Evolutionary conservation across 371 early-diverging fungal species (phyloP).

Genomic region (Lichtheimia corymbifera): DNA sequence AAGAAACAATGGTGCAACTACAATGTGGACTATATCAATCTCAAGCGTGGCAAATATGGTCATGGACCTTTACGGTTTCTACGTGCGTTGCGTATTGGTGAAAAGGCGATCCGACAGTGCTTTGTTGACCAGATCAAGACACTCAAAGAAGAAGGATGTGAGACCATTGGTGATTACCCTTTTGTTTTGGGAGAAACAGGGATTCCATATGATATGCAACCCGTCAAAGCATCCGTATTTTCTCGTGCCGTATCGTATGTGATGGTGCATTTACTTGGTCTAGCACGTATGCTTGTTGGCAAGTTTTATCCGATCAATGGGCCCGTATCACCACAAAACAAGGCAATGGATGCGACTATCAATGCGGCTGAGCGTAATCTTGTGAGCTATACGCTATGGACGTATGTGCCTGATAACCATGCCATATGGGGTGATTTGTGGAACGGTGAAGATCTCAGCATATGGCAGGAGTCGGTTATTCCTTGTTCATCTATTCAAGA

Average conservation of each 20-base stretch:
- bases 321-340: slow-evolving; percentile 53
- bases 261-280: background rate
- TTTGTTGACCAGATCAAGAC: slow-evolving; percentile 61
- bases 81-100: slow-evolving; percentile 61
- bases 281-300: background rate
- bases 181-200: slow-evolving; percentile 74
- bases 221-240: slow-evolving; percentile 8
- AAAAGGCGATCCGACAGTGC: slow-evolving; percentile 57
- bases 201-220: slow-evolving; percentile 73
- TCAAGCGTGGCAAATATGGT: slow-evolving; percentile 64
- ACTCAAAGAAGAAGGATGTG: slow-evolving; percentile 54
- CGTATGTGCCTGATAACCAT: slow-evolving; percentile 64
- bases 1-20: slow-evolving; percentile 69
- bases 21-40: slow-evolving; percentile 68
- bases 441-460: slow-evolving; percentile 74
- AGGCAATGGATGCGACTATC: slow-evolving; percentile 71
- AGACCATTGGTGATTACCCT: slow-evolving; percentile 53
- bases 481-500: background rate
- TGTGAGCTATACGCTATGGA: slow-evolving; percentile 68
- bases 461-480: slow-evolving; percentile 30
- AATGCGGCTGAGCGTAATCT: slow-evolving; percentile 65
- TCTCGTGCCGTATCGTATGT: background rate
- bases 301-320: slow-evolving; percentile 11
- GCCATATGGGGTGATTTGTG: slow-evolving; percentile 68
- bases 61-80: slow-evolving; percentile 49